Base-by-base conservation (phyloP, 2,329 filamentous ascomycete genomes). In the Monosporascus sp. region DNA sequence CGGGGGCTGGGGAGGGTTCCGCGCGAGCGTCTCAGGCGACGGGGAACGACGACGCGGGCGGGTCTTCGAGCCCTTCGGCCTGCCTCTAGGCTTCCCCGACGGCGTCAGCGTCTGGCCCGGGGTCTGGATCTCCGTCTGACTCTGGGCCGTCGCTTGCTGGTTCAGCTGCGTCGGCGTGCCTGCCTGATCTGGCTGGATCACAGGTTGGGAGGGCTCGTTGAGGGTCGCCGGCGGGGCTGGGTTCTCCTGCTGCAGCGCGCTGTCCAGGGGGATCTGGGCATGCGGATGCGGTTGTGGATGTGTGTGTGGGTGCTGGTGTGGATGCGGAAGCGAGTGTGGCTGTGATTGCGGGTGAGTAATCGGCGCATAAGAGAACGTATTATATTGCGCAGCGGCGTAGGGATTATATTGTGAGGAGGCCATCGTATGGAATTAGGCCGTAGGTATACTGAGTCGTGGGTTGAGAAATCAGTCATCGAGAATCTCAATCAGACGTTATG, bases 291-390 rank as follows among this genome's bases (percentile, higher is more conserved):
- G 27, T 20, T 36, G 38, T 27, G 41, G 48, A 24, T 54, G 52
- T 5, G 44, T 17, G 17, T 48, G 52, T 14, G 38, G 50, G 22
- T 48, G 50, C 20, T 44, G 36, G 25, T 45, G 48, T 6, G 41
- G 27, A 47, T 54, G 60, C 17, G 52, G 38, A 39, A 49, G 58
- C 44, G 54, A 24, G 20, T 54, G 54, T 7, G 41, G 41, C 25
- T 54, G 48, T n/a, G 41, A 24, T 41, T 49, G 48, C 22, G 48
- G 48, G 11, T 49, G 48, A 20, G 9, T 14, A 6, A 49, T 24
- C 18, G 42, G 37, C 11, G 37, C 11, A 38, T 38, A 49, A 27
- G 42, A 25, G 7, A 46, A 46, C 6, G 42, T 9, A 27, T 22
- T 46, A n/a, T 22, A 46, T n/a, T 46, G 42, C 42, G 42, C 42